phyloP scores from a whole-genome alignment of 169 alveolate genomes.

The Plasmodium ovale region DNA sequence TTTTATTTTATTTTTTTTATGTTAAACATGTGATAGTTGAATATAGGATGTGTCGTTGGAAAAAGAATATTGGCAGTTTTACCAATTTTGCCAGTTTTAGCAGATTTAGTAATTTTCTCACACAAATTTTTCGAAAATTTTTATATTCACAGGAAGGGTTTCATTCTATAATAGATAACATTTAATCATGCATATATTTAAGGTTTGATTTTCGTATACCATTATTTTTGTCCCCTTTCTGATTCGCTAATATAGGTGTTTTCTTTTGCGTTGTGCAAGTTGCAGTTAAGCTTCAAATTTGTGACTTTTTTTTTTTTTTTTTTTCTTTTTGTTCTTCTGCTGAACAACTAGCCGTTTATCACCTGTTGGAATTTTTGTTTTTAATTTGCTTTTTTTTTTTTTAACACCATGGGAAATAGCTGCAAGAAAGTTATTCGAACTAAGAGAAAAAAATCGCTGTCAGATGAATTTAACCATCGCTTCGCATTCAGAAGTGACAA shows the following conservation, averaged over 20 bases:
- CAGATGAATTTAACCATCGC: slow-evolving; percentile 12
- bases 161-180: slow-evolving; percentile 2
- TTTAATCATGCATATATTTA: slow-evolving; percentile 7
- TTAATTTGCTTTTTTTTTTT: no score
- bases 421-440: slow-evolving; percentile 34
- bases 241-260: background rate
- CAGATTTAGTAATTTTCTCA: no score
- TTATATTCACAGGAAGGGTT: background rate
- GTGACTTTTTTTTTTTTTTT: background rate
- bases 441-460: background rate
- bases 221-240: background rate
- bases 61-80: slow-evolving; percentile 1
- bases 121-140: background rate
- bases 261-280: slow-evolving; percentile 2
- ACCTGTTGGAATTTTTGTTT: slow-evolving; percentile 7
- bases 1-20: no score
- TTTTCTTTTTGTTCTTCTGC: background rate
- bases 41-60: no score
- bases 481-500: slow-evolving; percentile 21
- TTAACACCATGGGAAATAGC: slow-evolving; percentile 57
- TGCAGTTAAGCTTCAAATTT: background rate
- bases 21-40: no score
- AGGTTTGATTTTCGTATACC: slow-evolving; percentile 1
- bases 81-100: no score
- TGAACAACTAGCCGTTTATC: no score